Base-by-base conservation (phyloP, 805 yeast genomes). In the Candida manassasensis region DNA sequence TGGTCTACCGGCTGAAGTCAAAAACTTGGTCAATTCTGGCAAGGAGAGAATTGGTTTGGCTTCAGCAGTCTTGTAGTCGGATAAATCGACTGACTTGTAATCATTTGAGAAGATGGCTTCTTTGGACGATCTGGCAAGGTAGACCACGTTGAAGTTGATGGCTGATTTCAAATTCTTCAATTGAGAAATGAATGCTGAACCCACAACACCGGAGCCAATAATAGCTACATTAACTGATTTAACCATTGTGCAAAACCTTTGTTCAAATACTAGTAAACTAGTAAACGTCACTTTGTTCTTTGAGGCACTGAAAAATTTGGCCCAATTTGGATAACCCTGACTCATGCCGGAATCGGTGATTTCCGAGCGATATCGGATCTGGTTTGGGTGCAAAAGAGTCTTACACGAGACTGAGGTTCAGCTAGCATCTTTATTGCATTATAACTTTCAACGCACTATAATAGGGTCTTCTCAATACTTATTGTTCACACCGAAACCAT, bases 121-220 rank as follows among this genome's bases (percentile, higher is more conserved):
- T 35, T 70, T 61, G 21, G 94, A 75, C 39, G 85, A 79, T 51
- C 66, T 60, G 30, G 96, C 86, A 42, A 93, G 73, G 45, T 84
- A 73, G 34, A 90, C 79, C 29, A 93, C 83, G 48, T 87, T 83
- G 69, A 81, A 86, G 22, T 68, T 63, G 50, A 84, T 77, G 16
- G 77, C 36, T n/a, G 81, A 59, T 47, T 76, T 74, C 44, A 85
- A 61, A 39, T 68, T 65, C 35, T 73, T 69, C 53, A 90, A 75
- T 67, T 90, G 98, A 61, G 74, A 75, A 59, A 93, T 68, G 67
- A 88, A 87, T 34, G 96, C 85, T 17, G 93, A 74, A 41, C 98
- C 98, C 42, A 93, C 97, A 34, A 90, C 93, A 52, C 98, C 98
- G 36, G 97, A 81, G 36, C 88, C 87, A 41, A 61, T 64, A 34